Percentiles rank a stretch among this genome's conserved stretches.
Evolutionary conservation across 345 rosid species (phyloP).

Genomic region (Eucalyptus dawsonii): DNA sequence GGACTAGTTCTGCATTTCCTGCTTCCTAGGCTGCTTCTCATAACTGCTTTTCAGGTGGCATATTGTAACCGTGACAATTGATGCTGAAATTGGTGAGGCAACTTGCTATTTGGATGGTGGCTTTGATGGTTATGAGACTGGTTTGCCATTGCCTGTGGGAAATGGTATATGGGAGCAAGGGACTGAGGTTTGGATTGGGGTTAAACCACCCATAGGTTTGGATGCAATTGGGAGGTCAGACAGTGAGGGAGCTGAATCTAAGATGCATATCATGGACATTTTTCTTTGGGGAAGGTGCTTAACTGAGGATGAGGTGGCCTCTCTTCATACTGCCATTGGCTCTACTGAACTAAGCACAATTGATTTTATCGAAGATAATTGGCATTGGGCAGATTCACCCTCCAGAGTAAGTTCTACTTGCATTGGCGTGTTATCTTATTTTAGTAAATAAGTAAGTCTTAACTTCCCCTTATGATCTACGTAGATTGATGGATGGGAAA

Average conservation of each 20-base stretch:
- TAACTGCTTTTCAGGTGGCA: conserved; percentile 70
- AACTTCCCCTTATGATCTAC: conserved; percentile 5
- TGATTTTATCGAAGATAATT: conserved; percentile 82
- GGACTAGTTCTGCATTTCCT: background rate
- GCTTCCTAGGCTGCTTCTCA: background rate
- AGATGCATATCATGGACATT: conserved; percentile 99
- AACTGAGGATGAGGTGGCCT: conserved; percentile 82
- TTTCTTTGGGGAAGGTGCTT: conserved; percentile 97
- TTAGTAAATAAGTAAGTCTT: background rate
- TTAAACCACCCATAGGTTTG: conserved; percentile 83
- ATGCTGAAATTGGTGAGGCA: conserved; percentile 91
- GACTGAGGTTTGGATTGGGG: conserved; percentile 91
- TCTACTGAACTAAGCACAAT: conserved; percentile 60
- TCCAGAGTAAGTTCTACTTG: conserved; percentile 51
- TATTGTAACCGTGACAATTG: conserved; percentile 90
- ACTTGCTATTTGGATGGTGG: conserved; percentile 98
- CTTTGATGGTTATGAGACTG: conserved; percentile 81
- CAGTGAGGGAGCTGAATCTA: conserved; percentile 97
- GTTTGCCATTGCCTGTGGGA: conserved; percentile 50
- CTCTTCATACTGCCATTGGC: conserved; percentile 75
- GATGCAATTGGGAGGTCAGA: conserved; percentile 99
- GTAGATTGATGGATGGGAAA: conserved; percentile 98
- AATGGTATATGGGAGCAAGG: conserved; percentile 82
- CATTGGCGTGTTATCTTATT: background rate
- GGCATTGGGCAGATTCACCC: conserved; percentile 99